Conservation (phyloP, 1,139 yeast species). For the Candida freyschussii region DNA sequence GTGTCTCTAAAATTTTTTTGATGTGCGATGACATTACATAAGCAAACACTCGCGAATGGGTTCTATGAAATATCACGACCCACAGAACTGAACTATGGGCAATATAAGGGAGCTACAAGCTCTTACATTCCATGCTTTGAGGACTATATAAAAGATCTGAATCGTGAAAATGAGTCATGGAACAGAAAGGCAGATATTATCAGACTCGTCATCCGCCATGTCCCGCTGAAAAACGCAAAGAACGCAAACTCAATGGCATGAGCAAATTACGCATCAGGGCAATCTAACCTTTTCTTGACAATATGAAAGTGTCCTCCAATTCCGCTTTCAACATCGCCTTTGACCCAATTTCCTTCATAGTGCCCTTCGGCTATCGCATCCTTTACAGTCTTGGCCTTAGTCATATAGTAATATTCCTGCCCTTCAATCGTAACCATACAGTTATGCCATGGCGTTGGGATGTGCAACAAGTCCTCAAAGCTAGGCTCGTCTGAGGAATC, state of each 20-base stretch:
- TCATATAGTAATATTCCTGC: slow-evolving; percentile 27
- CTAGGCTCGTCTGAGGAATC: slow-evolving; percentile 32
- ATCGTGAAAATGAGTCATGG: no score
- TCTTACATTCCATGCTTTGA: no score
- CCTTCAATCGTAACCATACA: slow-evolving; percentile 41
- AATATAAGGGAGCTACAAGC: no score
- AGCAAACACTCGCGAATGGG: slow-evolving; percentile 1
- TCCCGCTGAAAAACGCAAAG: no score
- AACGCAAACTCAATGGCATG: no score
- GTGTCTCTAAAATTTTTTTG: slow-evolving; percentile 1
- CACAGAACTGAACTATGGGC: no score
- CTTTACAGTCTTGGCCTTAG: slow-evolving; percentile 31
- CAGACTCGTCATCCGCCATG: no score
- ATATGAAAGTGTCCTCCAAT: slow-evolving; percentile 11
- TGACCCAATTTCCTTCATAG: slow-evolving; percentile 11
- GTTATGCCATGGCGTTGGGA: slow-evolving; percentile 68
- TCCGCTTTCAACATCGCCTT: slow-evolving; percentile 7
- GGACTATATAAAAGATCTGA: no score
- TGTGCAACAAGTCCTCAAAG: slow-evolving; percentile 48
- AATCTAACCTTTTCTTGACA: no score
- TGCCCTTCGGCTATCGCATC: slow-evolving; percentile 24
- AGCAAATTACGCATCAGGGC: no score
- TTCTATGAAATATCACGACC: no score
- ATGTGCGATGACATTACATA: neutral
- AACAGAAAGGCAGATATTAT: no score